These are phyloP conservation scores for Ceratocystis ficicola DNA, from an alignment of 2,329 filamentous ascomycete species.

Conservation along the genomic window DNA sequence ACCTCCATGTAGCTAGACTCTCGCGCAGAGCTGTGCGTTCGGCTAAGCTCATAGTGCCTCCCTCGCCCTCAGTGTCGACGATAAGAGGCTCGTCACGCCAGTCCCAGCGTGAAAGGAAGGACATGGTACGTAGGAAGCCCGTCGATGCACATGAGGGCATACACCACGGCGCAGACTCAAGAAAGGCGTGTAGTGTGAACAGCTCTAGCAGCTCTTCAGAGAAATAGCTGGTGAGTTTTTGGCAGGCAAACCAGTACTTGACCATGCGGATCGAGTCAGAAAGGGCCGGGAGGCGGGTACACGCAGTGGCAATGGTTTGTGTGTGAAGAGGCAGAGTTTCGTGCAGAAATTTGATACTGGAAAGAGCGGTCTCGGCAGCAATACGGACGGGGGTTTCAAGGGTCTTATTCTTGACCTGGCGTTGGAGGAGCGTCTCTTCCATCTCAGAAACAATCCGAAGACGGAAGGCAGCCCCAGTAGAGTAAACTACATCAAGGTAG, in stretches of 20 bases:
- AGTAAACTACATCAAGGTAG: slow-evolving; percentile 70
- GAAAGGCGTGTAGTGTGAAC: slow-evolving; percentile 63
- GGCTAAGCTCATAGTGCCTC: slow-evolving; percentile 37
- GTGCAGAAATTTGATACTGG: slow-evolving; percentile 58
- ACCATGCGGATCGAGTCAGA: slow-evolving; percentile 72
- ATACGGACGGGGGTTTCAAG: slow-evolving; percentile 54
- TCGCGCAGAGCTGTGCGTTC: slow-evolving; percentile 53
- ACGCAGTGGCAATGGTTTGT: slow-evolving; percentile 67
- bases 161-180: slow-evolving; percentile 69
- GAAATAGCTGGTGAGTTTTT: slow-evolving; percentile 67
- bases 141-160: slow-evolving; percentile 63
- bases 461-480: slow-evolving; percentile 62
- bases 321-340: slow-evolving; percentile 64
- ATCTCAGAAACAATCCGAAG: slow-evolving; percentile 81
- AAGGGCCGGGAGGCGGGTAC: slow-evolving; percentile 66
- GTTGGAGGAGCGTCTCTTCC: slow-evolving; percentile 68
- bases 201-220: slow-evolving; percentile 75
- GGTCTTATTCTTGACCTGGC: slow-evolving; percentile 62
- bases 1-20: slow-evolving; percentile 72
- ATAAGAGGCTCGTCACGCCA: slow-evolving; percentile 77
- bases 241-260: slow-evolving; percentile 80
- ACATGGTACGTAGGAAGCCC: slow-evolving; percentile 69
- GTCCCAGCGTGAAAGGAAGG: slow-evolving; percentile 77
- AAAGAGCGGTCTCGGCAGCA: slow-evolving; percentile 56
- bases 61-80: slow-evolving; percentile 48